Conservation (phyloP, 306 rosid genomes). For the Notholithocarpus densiflorus region DNA sequence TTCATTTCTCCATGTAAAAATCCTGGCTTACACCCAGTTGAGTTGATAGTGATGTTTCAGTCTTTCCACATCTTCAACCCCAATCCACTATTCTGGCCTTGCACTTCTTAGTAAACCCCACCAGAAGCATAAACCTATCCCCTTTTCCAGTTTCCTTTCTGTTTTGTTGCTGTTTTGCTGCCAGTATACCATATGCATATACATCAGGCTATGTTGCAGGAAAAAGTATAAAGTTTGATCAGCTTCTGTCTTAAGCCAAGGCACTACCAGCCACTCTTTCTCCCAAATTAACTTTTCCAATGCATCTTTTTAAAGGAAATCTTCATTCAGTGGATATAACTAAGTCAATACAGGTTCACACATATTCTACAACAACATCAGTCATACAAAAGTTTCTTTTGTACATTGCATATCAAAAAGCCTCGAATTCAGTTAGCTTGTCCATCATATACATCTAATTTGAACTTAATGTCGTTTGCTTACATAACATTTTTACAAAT, state of each 20-base stretch:
- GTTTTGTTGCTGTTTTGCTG: neutral
- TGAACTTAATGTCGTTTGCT: neutral
- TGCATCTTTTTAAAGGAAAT: neutral
- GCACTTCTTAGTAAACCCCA: neutral
- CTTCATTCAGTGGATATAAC: neutral
- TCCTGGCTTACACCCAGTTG: no score
- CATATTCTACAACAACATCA: neutral
- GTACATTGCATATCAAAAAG: slow-evolving; percentile 12
- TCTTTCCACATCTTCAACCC: neutral
- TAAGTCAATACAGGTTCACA: neutral
- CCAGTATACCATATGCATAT: neutral
- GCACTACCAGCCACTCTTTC: neutral
- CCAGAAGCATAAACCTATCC: neutral
- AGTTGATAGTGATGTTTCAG: no score
- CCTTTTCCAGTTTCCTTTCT: neutral
- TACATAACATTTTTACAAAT: slow-evolving; percentile 29
- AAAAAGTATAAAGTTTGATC: no score
- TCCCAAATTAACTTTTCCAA: neutral
- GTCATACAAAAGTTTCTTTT: neutral
- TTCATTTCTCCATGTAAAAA: neutral
- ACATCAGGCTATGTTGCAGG: neutral
- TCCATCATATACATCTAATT: slow-evolving; percentile 11
- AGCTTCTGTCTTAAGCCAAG: neutral
- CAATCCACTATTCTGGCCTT: neutral
- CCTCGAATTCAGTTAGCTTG: slow-evolving; percentile 8